Evolutionary conservation across 2,329 filamentous ascomycete species (phyloP).

Genomic region (Raffaelea arxii): DNA sequence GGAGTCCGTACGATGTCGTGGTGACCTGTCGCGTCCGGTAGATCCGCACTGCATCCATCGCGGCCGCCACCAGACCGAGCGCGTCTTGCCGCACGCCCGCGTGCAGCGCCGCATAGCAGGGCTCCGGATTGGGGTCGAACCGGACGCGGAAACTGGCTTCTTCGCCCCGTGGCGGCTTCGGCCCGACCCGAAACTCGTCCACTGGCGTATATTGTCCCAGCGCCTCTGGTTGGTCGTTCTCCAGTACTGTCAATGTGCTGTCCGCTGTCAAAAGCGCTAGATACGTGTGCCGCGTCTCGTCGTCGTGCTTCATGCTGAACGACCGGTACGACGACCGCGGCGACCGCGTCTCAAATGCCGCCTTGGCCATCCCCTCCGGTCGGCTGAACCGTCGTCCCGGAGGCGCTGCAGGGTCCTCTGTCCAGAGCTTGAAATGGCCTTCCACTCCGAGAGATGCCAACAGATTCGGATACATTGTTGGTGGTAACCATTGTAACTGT

Average conservation of each 20-base stretch:
- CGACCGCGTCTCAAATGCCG: conserved; percentile 47
- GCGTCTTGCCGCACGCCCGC: conserved; percentile 76
- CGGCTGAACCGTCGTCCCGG: conserved; percentile 76
- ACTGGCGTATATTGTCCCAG: conserved; percentile 66
- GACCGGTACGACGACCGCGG: conserved; percentile 63
- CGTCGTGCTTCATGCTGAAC: conserved; percentile 74
- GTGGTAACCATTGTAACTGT: conserved; percentile 90
- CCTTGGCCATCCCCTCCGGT: conserved; percentile 29
- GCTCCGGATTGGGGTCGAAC: conserved; percentile 80
- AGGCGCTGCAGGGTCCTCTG: conserved; percentile 74
- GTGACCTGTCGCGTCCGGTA: conserved; percentile 63
- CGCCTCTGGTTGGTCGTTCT: conserved; percentile 77
- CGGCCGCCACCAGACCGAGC: conserved; percentile 73
- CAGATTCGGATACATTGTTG: conserved; percentile 76
- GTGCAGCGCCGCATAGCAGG: conserved; percentile 65
- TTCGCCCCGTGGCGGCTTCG: conserved; percentile 65
- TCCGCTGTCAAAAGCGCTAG: conserved; percentile 72
- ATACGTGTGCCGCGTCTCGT: conserved; percentile 71
- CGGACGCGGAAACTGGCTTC: conserved; percentile 79
- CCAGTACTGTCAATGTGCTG: conserved; percentile 68
- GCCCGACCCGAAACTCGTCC: conserved; percentile 66
- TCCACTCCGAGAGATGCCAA: conserved; percentile 84
- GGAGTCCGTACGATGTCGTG: conserved; percentile 39
- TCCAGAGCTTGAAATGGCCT: conserved; percentile 85
- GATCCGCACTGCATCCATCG: conserved; percentile 72